phyloP scores from a whole-genome alignment of 73 alveolate genomes.

The Stentor roeselii region DNA sequence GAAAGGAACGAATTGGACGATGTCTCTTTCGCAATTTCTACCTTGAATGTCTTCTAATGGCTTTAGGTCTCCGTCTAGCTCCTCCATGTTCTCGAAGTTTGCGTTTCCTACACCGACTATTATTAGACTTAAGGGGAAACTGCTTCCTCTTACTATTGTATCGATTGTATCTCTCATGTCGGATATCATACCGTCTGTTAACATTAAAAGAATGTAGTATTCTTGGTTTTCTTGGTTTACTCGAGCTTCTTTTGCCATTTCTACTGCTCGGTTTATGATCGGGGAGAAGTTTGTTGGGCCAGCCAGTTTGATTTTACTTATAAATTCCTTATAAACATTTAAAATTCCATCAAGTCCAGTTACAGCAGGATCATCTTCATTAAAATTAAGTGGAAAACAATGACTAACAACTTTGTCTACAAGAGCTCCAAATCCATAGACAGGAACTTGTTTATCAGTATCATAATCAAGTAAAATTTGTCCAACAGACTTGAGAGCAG shows the following conservation, averaged over 20 bases:
- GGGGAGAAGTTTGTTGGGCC: conserved; percentile 76
- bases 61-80: conserved; percentile 26
- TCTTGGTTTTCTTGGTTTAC: conserved; percentile 23
- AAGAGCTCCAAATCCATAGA: conserved; percentile 70
- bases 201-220: conserved; percentile 67
- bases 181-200: conserved; percentile 89
- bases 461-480: conserved; percentile 60
- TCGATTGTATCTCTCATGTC: conserved; percentile 77
- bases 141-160: conserved; percentile 52
- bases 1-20: conserved; percentile 71
- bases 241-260: not conserved
- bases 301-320: conserved; percentile 35
- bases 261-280: conserved; percentile 28
- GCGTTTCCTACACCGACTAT: conserved; percentile 92
- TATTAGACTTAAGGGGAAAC: conserved; percentile 77
- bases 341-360: conserved; percentile 50
- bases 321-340: conserved; percentile 38
- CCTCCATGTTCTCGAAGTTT: conserved; percentile 69
- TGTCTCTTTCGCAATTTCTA: conserved; percentile 40
- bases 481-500: conserved; percentile 58
- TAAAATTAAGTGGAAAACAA: conserved; percentile 61
- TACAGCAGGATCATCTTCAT: conserved; percentile 54
- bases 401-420: not conserved
- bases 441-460: conserved; percentile 62
- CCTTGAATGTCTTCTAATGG: not conserved